These are phyloP conservation scores for Diutina neorugosa DNA, from an alignment of 1,139 yeast species.

Conservation along the genomic window DNA sequence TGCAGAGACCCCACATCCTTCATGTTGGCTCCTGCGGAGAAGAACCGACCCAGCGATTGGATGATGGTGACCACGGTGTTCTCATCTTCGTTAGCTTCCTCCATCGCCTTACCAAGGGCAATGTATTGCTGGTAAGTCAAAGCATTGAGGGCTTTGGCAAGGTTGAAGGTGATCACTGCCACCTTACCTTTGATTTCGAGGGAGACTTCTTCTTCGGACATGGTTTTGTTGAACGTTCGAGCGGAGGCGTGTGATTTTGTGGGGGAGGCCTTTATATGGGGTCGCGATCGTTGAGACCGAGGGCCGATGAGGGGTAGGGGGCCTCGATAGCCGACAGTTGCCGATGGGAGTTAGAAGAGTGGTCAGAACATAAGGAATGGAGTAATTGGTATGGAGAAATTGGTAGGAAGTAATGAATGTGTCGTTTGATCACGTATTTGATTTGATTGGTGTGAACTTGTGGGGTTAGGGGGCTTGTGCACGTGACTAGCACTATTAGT, in stretches of 20 bases:
- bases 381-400: too few relatives aligned
- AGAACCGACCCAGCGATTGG: slow-evolving; percentile 63
- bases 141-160: slow-evolving; percentile 57
- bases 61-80: slow-evolving; percentile 55
- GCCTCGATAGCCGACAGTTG: neutral
- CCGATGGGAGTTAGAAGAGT: neutral
- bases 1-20: slow-evolving; percentile 15
- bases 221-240: neutral
- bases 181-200: slow-evolving; percentile 43
- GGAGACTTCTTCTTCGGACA: slow-evolving; percentile 10
- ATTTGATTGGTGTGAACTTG: too few relatives aligned
- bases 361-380: too few relatives aligned
- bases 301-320: neutral
- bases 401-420: too few relatives aligned
- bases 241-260: neutral
- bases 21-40: slow-evolving; percentile 82
- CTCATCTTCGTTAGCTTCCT: slow-evolving; percentile 53
- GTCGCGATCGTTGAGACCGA: neutral
- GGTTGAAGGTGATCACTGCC: slow-evolving; percentile 58
- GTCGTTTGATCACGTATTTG: too few relatives aligned
- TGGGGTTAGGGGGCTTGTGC: too few relatives aligned
- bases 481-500: too few relatives aligned
- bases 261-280: neutral
- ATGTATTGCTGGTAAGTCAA: slow-evolving; percentile 57
- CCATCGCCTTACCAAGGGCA: slow-evolving; percentile 46